Base-by-base conservation (phyloP, 495 filamentous ascomycete species). In the Sabuloglossum arenarium region DNA sequence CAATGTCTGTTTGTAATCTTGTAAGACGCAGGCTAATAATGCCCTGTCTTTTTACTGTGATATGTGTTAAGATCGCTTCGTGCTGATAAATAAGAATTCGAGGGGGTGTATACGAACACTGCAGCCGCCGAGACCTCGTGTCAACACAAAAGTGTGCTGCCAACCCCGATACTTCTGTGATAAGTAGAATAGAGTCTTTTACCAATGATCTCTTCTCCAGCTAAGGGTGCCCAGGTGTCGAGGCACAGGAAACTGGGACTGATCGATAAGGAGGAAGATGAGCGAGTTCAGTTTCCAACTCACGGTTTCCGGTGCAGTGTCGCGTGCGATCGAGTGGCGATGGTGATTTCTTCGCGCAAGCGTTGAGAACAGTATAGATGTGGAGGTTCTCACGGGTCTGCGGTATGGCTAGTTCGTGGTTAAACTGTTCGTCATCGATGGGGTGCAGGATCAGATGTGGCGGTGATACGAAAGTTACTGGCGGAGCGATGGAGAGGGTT, bases 401-500 rank as follows among this genome's bases (percentile, higher is more conserved):
- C 47, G 21, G 6, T 6, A 27, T 51, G 25, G 24, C 45, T 47
- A 14, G 39, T n/a, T 51, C 14, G 47, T 30, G 47, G 47, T 30
- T 51, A 30, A 8, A 19, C 39, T 21, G 39, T 21, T 43, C 39
- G 28, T 29, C 24, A 4, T 51, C 25, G 47, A 51, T 51, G 47
- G 39, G 39, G 47, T 51, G 47, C 47, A 51, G 28, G 47, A 43
- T 29, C 28, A 51, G 47, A 19, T 19, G 45, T 51, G 47, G 47
- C 47, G 47, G 47, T 51, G 47, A 23, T 51, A 51, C 47, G 47
- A 51, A 43, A 23, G 27, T 51, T 51, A 23, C 28, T 51, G 47
- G 45, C 23, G 45, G 47, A 51, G 47, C 47, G 47, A 51, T 51
- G 47, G 12, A 49, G 47, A 51, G 47, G 47, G 47, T 51, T 51